Conservation (phyloP, 192 early-diverging fungal species). For the Coemansia sp. region DNA sequence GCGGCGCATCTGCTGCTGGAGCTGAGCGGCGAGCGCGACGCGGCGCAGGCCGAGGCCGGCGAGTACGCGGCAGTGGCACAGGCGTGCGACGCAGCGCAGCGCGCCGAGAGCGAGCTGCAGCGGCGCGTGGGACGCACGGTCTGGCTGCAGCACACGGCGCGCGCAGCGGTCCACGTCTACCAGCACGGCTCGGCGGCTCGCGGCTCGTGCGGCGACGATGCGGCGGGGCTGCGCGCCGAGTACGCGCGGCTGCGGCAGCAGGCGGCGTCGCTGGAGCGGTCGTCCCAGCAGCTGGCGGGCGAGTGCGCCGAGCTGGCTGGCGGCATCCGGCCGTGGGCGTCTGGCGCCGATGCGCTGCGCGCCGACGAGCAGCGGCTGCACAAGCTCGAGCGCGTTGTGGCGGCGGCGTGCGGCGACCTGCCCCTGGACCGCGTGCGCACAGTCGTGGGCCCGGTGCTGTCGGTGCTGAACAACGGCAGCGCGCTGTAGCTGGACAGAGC, state of each 20-base stretch:
- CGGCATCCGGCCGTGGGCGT: slow-evolving; percentile 29
- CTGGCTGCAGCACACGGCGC: slow-evolving; percentile 28
- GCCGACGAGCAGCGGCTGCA: slow-evolving; percentile 38
- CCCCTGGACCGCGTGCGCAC: slow-evolving; percentile 44
- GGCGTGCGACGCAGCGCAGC: neutral
- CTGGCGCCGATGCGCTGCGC: slow-evolving; percentile 13
- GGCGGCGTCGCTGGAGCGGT: slow-evolving; percentile 11
- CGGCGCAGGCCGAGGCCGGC: neutral
- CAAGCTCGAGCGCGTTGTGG: slow-evolving; percentile 49
- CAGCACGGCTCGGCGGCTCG: neutral
- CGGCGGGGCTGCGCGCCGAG: slow-evolving; percentile 24
- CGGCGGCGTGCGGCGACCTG: slow-evolving; percentile 48
- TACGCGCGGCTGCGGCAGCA: slow-evolving; percentile 14
- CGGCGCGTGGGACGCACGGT: slow-evolving; percentile 21
- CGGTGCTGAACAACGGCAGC: slow-evolving; percentile 44
- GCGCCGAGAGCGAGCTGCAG: slow-evolving; percentile 12
- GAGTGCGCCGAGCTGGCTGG: slow-evolving; percentile 39
- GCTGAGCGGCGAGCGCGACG: slow-evolving; percentile 33
- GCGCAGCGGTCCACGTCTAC: slow-evolving; percentile 2
- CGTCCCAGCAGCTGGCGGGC: slow-evolving; percentile 19
- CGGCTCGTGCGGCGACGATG: neutral
- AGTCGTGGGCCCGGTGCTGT: slow-evolving; percentile 45
- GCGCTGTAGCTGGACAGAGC: no score
- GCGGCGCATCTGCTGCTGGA: slow-evolving; percentile 44
- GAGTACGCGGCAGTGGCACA: neutral